Evolutionary conservation across 768 basidiomycete genomes (phyloP).

Genomic region (Gymnopilus dilepis): DNA sequence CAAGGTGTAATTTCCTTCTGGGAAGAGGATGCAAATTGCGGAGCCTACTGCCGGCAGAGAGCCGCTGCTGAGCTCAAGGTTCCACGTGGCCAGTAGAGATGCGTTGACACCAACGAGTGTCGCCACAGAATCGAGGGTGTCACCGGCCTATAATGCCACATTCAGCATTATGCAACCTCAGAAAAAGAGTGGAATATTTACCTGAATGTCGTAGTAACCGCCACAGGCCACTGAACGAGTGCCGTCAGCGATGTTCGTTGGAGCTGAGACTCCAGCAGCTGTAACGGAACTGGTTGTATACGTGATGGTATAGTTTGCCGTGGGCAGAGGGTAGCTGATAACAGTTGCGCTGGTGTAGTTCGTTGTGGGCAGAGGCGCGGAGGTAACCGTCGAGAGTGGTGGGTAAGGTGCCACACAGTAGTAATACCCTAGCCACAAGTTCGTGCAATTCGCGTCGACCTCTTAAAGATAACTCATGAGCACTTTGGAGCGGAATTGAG

Average conservation of each 20-base stretch:
- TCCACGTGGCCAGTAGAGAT: slow-evolving; percentile 23
- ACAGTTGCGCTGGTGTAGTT: slow-evolving; percentile 16
- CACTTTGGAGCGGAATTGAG: neutral
- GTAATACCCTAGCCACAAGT: slow-evolving; percentile 27
- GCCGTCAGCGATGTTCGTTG: slow-evolving; percentile 21
- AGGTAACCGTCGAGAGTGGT: slow-evolving; percentile 14
- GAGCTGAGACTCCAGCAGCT: slow-evolving; percentile 1
- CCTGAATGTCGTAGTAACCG: slow-evolving; percentile 21
- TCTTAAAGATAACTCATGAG: slow-evolving; percentile 10
- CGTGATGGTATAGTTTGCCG: slow-evolving; percentile 21
- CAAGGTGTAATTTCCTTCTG: slow-evolving; percentile 29
- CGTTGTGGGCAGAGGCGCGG: slow-evolving; percentile 10
- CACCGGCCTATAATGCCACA: slow-evolving; percentile 20
- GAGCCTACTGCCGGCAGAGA: slow-evolving; percentile 18
- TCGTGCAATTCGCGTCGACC: slow-evolving; percentile 30
- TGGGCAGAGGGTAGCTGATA: slow-evolving; percentile 17
- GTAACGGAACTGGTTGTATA: slow-evolving; percentile 7
- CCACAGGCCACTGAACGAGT: slow-evolving; percentile 28
- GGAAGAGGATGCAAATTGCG: slow-evolving; percentile 29
- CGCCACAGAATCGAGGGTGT: slow-evolving; percentile 22
- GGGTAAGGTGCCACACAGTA: slow-evolving; percentile 32
- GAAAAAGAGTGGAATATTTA: neutral
- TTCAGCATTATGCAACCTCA: neutral
- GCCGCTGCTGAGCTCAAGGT: slow-evolving; percentile 22
- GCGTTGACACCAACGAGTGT: slow-evolving; percentile 17